Evolutionary conservation across 345 rosid genomes (phyloP).

Genomic region (Crucihimalaya himalaica): DNA sequence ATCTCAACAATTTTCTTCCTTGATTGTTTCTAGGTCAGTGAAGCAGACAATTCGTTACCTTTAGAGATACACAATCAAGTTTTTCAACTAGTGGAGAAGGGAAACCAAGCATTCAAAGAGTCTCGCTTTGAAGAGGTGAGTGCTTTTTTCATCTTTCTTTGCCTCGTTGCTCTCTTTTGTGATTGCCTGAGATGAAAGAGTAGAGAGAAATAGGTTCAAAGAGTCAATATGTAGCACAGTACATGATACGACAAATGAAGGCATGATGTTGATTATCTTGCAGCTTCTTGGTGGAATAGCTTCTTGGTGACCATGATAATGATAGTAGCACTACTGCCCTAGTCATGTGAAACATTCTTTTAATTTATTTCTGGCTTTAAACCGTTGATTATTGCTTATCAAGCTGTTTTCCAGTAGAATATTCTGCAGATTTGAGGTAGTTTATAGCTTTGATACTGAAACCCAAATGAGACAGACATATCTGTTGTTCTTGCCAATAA

Average conservation of each 20-base stretch:
- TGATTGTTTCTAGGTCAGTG: slow-evolving; percentile 54
- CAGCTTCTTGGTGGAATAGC: not conserved
- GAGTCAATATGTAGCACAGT: not conserved
- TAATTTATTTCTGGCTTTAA: not conserved
- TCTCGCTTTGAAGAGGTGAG: slow-evolving; percentile 71
- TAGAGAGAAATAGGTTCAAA: not conserved
- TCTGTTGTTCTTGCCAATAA: slow-evolving; percentile 4
- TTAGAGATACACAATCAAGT: slow-evolving; percentile 61
- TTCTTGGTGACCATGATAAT: slow-evolving; percentile 5
- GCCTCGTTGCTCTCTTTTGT: not conserved
- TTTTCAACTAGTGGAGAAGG: slow-evolving; percentile 63
- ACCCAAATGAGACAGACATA: not conserved
- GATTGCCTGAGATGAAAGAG: not conserved
- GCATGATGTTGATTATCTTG: not conserved
- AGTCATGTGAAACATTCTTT: not conserved
- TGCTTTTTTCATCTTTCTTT: not conserved
- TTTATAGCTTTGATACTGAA: slow-evolving; percentile 17
- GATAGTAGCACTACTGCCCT: not conserved
- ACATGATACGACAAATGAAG: not conserved
- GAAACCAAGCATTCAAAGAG: slow-evolving; percentile 68
- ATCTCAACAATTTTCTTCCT: not conserved
- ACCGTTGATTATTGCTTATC: not conserved
- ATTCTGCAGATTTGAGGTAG: not conserved
- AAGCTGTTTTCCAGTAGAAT: not conserved
- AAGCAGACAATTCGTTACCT: slow-evolving; percentile 68